Evolutionary conservation across 164 flowering plant genomes (phyloP).

Genomic region (Magnolia sinica): DNA sequence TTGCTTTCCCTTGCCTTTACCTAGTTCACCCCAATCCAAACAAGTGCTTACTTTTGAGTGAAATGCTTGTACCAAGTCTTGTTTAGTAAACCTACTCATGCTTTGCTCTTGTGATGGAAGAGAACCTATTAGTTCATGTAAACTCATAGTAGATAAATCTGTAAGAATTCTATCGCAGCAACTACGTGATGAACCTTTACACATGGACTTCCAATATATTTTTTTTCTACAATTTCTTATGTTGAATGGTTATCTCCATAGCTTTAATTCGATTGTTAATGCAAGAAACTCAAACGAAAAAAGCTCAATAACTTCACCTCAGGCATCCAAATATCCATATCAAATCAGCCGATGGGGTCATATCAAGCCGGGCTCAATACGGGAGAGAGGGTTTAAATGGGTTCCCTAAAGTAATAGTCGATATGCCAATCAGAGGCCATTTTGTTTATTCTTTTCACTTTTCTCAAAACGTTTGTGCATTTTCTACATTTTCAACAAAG

Average conservation of each 20-base stretch:
- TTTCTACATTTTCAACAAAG: too few species aligned
- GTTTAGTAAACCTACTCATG: neutral
- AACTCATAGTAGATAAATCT: neutral
- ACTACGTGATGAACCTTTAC: neutral
- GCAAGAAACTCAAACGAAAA: neutral
- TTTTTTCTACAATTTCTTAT: constrained; percentile 1
- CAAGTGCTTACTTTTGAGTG: neutral
- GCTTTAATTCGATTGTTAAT: neutral
- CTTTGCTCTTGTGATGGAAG: neutral
- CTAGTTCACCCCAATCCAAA: too few species aligned
- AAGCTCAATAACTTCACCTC: neutral
- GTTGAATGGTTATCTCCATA: neutral
- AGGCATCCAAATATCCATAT: too few species aligned
- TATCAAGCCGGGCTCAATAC: too few species aligned
- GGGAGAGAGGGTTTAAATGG: too few species aligned
- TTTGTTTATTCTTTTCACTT: too few species aligned
- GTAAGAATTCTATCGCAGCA: neutral
- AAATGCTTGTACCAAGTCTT: neutral
- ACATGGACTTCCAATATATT: neutral
- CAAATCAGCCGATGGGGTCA: too few species aligned
- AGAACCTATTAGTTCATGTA: neutral
- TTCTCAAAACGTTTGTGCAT: too few species aligned
- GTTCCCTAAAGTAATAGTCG: too few species aligned
- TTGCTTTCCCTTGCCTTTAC: too few species aligned
- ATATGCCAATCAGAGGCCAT: too few species aligned